Conservation (phyloP, 2,329 filamentous ascomycete genomes). For the Diplodia corticola region DNA sequence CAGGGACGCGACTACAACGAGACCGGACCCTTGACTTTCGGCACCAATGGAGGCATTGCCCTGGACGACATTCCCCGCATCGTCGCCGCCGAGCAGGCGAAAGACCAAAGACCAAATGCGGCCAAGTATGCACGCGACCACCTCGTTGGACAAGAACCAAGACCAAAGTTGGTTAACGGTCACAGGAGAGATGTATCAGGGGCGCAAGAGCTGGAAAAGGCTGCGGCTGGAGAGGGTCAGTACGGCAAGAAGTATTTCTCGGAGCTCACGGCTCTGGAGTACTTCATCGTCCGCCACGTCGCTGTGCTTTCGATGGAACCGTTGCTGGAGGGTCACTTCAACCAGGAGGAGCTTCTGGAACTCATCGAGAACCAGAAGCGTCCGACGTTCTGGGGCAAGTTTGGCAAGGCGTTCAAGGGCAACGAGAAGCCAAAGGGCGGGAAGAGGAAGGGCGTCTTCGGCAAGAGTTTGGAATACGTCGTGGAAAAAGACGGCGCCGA, state of each 20-base stretch:
- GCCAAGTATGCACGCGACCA: conserved; percentile 74
- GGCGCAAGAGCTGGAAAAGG: conserved; percentile 52
- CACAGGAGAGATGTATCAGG: conserved; percentile 67
- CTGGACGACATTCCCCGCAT: conserved; percentile 95
- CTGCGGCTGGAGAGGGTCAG: conserved; percentile 46
- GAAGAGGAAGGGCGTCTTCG: conserved; percentile 94
- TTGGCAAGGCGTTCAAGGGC: conserved; percentile 78
- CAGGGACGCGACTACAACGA: conserved; percentile 75
- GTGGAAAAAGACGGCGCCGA: conserved; percentile 93
- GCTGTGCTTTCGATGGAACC: conserved; percentile 95
- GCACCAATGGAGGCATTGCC: conserved; percentile 79
- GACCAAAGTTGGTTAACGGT: conserved; percentile 67
- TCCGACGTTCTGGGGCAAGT: conserved; percentile 96
- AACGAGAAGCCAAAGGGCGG: conserved; percentile 68
- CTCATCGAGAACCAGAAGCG: conserved; percentile 86
- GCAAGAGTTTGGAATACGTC: conserved; percentile 82
- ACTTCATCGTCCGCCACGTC: conserved; percentile 94
- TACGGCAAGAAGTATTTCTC: conserved; percentile 86
- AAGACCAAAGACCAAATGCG: conserved; percentile 81
- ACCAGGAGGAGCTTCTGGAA: conserved; percentile 86
- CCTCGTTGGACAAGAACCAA: conserved; percentile 64
- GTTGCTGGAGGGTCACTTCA: conserved; percentile 84
- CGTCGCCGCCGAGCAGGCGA: conserved; percentile 90
- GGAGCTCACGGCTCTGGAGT: conserved; percentile 90
- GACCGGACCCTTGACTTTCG: conserved; percentile 76